Percentiles rank a stretch among this genome's conserved stretches.
Evolutionary conservation across 805 yeast genomes (phyloP).

Genomic region (Pichia rugopelliculosa): DNA sequence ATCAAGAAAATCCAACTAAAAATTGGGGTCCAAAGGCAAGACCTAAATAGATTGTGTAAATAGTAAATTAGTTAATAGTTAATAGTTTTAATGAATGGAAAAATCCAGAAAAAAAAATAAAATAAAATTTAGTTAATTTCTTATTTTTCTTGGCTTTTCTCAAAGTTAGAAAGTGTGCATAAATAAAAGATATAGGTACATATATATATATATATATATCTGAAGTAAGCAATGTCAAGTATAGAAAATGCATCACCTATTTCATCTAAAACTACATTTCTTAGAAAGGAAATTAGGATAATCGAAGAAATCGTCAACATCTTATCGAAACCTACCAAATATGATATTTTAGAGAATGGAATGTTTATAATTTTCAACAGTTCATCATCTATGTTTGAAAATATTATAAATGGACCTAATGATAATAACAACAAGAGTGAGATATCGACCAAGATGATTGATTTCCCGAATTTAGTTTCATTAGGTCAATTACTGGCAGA

Average conservation of each 20-base stretch:
- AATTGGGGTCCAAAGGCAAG: slow-evolving; percentile 88
- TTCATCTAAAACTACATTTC: neutral
- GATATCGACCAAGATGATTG: slow-evolving; percentile 19
- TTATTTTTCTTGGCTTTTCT: too few species aligned
- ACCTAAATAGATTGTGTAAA: slow-evolving; percentile 34
- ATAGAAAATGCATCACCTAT: neutral
- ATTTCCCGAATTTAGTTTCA: slow-evolving; percentile 21
- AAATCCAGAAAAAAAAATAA: too few species aligned
- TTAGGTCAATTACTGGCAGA: slow-evolving; percentile 22
- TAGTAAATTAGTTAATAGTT: neutral
- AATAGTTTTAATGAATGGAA: too few species aligned
- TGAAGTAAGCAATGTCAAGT: too few species aligned
- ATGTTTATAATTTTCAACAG: slow-evolving; percentile 17
- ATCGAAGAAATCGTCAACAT: slow-evolving; percentile 21
- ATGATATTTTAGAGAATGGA: slow-evolving; percentile 14
- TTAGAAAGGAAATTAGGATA: slow-evolving; percentile 18
- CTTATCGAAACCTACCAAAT: slow-evolving; percentile 16
- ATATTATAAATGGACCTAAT: slow-evolving; percentile 7
- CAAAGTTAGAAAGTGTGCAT: too few species aligned
- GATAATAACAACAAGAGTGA: slow-evolving; percentile 3
- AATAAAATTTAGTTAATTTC: too few species aligned
- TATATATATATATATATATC: too few species aligned
- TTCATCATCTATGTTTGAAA: slow-evolving; percentile 9
- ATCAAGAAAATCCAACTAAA: slow-evolving; percentile 86
- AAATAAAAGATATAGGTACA: too few species aligned